A percentile compares a stretch with the other conserved stretches of the same genome.
Conservation (phyloP, 2,329 filamentous ascomycete species). For the Cladosporium sp. region DNA sequence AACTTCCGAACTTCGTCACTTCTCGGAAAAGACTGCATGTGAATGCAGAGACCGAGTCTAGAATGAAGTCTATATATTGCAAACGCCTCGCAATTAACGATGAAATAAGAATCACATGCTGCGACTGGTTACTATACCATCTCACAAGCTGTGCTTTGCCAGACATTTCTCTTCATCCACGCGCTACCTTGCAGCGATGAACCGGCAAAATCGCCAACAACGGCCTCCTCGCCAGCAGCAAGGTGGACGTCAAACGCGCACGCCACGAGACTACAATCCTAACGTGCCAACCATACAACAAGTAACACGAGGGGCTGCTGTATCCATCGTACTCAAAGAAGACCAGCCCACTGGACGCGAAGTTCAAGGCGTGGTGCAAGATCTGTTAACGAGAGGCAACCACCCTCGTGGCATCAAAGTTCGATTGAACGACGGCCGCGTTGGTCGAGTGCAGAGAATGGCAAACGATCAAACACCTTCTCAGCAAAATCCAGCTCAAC, state of each 20-base stretch:
- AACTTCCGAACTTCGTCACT: slow-evolving; percentile 3
- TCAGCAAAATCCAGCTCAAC: background rate
- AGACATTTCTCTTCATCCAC: background rate
- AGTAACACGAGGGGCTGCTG: slow-evolving; percentile 61
- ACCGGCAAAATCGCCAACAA: slow-evolving; percentile 35
- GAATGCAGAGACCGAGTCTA: background rate
- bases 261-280: slow-evolving; percentile 7
- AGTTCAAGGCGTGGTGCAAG: slow-evolving; percentile 64
- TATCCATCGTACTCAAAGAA: slow-evolving; percentile 73
- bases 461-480: slow-evolving; percentile 26
- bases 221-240: slow-evolving; percentile 22
- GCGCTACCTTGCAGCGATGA: slow-evolving; percentile 22
- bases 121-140: background rate
- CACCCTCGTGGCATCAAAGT: slow-evolving; percentile 81
- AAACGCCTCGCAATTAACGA: background rate
- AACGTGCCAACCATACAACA: slow-evolving; percentile 39
- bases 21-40: background rate
- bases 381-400: slow-evolving; percentile 70
- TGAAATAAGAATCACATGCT: background rate
- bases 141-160: background rate
- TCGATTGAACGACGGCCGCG: slow-evolving; percentile 66
- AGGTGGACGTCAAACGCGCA: slow-evolving; percentile 9
- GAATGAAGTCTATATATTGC: background rate
- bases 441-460: slow-evolving; percentile 72
- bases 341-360: slow-evolving; percentile 74